Evolutionary conservation across 2,329 filamentous ascomycete species (phyloP).

Genomic region (Nemania abortiva): DNA sequence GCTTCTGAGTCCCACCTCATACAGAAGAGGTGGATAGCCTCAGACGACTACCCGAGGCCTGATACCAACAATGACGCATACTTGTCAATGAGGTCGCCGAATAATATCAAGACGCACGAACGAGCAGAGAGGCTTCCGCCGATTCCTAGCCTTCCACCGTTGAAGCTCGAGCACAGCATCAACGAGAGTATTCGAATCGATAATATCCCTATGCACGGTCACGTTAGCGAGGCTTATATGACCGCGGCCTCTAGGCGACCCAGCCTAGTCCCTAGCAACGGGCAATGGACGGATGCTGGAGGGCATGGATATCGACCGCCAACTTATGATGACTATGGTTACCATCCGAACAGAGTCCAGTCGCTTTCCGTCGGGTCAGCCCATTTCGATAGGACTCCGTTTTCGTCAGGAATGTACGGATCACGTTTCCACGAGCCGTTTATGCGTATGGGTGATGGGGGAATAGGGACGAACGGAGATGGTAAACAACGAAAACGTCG

Average conservation of each 20-base stretch:
- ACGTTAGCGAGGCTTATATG: conserved; percentile 54
- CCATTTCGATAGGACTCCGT: conserved; percentile 59
- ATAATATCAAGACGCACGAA: conserved; percentile 52
- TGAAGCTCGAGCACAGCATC: conserved; percentile 55
- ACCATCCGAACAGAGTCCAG: conserved; percentile 60
- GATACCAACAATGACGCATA: conserved; percentile 49
- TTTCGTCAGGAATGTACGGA: conserved; percentile 57
- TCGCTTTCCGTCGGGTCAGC: conserved; percentile 60
- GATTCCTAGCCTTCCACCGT: conserved; percentile 58
- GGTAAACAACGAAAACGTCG: conserved; percentile 72
- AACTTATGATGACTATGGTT: conserved; percentile 55
- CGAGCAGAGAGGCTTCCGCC: conserved; percentile 53
- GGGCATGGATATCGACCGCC: conserved; percentile 52
- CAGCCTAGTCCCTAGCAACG: conserved; percentile 44
- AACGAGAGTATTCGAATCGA: conserved; percentile 50
- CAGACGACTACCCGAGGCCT: conserved; percentile 52
- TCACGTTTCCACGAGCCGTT: conserved; percentile 57
- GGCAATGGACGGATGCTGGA: conserved; percentile 51
- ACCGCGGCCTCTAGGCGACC: conserved; percentile 47
- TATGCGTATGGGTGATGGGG: conserved; percentile 57
- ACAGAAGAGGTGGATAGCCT: conserved; percentile 54
- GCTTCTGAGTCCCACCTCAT: conserved; percentile 45
- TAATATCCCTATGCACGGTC: conserved; percentile 51
- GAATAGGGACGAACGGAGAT: conserved; percentile 57
- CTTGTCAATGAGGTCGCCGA: conserved; percentile 50